A percentile compares a stretch with the other conserved stretches of the same genome.
These are phyloP conservation scores for Fraxinus paxiana DNA, from an alignment of 305 asterid genomes.

Conservation along the genomic window DNA sequence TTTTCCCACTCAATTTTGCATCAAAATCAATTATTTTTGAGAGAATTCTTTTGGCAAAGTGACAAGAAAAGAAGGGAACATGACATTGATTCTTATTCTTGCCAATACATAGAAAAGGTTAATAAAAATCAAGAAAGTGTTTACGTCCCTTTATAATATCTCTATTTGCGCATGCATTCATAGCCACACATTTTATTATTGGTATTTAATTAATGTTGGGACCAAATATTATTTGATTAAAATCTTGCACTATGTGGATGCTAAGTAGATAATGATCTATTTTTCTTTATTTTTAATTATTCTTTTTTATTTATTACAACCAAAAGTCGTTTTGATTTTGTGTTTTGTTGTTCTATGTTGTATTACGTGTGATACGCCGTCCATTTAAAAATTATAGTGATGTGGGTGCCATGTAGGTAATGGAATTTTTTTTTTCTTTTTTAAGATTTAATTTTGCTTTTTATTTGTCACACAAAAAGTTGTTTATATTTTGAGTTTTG, in stretches of 20 bases:
- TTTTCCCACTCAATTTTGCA: slow-evolving; percentile 50
- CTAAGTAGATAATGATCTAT: background rate
- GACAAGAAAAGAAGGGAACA: slow-evolving; percentile 26
- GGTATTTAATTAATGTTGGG: slow-evolving; percentile 16
- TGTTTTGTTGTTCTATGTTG: background rate
- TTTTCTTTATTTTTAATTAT: background rate
- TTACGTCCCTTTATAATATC: slow-evolving; percentile 29
- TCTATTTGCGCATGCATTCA: slow-evolving; percentile 23
- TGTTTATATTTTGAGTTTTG: background rate
- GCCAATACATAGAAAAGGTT: slow-evolving; percentile 8
- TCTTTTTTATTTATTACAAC: background rate
- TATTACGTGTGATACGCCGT: background rate
- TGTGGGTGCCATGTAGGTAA: background rate
- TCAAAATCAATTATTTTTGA: slow-evolving; percentile 17
- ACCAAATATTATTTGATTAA: background rate
- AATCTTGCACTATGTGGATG: slow-evolving; percentile 3
- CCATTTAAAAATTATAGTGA: background rate
- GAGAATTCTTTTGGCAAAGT: slow-evolving; percentile 28
- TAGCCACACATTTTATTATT: slow-evolving; percentile 19
- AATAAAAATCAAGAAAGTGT: slow-evolving; percentile 22
- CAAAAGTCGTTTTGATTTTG: background rate
- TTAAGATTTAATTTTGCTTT: background rate
- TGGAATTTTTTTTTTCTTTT: background rate
- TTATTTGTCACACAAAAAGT: background rate
- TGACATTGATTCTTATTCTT: slow-evolving; percentile 33